These are phyloP conservation scores for Ustilago loliicola DNA, from an alignment of 1,284 basidiomycete species.

Conservation along the genomic window DNA sequence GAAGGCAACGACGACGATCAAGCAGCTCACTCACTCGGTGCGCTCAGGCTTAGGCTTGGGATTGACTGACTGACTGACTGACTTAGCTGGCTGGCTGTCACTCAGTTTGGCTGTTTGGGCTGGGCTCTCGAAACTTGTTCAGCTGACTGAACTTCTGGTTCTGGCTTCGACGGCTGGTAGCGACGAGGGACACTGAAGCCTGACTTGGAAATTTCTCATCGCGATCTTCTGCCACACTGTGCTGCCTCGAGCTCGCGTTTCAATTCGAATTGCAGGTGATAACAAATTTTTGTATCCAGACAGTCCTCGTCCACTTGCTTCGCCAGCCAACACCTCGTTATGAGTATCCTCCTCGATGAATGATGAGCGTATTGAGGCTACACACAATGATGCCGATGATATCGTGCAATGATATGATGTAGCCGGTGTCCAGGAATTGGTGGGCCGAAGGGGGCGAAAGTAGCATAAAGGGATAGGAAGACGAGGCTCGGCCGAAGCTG, in stretches of 20 bases:
- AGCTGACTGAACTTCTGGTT: no score
- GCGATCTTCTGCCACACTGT: no score
- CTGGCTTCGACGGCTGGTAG: no score
- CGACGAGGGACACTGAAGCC: no score
- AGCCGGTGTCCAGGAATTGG: not conserved
- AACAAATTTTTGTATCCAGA: not conserved
- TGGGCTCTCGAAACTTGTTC: no score
- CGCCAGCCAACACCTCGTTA: no score
- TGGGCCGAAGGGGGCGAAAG: not conserved
- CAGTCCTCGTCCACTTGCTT: not conserved
- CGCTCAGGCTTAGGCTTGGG: not conserved
- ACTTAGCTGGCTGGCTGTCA: not conserved
- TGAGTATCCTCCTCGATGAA: not conserved
- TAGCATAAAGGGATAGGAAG: not conserved
- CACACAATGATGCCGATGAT: not conserved
- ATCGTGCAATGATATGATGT: not conserved
- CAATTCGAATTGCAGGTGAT: no score
- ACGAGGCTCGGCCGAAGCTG: not conserved
- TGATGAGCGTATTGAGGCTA: not conserved
- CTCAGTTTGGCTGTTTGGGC: no score
- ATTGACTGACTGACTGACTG: not conserved
- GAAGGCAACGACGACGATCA: conserved; percentile 17
- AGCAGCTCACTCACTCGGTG: conserved; percentile 10
- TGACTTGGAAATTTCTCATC: not conserved
- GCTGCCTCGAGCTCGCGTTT: no score